Conservation (phyloP, 2,329 filamentous ascomycete species). For the Fusarium sp. region DNA sequence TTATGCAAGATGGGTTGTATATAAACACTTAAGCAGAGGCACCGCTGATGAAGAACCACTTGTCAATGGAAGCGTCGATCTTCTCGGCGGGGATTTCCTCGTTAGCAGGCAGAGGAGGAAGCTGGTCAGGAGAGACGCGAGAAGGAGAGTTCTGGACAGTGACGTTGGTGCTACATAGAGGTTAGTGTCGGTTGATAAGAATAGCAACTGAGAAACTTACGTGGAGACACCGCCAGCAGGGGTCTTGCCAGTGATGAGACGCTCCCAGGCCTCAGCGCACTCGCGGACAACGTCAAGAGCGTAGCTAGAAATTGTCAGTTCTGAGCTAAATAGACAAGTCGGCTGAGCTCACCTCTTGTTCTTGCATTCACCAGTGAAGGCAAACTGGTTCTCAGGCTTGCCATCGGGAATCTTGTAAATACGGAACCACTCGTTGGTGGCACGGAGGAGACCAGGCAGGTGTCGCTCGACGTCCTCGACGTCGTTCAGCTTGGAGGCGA, state of each 20-base stretch:
- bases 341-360: conserved; percentile 83
- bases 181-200: conserved; percentile 48
- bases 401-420: conserved; percentile 99
- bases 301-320: conserved; percentile 68
- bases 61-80: conserved; percentile 97
- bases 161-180: conserved; percentile 78
- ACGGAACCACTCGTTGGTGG: conserved; percentile 99
- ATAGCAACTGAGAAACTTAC: conserved; percentile 67
- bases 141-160: conserved; percentile 79
- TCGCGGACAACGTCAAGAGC: conserved; percentile 95
- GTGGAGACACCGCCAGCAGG: conserved; percentile 81
- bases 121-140: conserved; percentile 76
- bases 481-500: conserved; percentile 96
- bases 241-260: conserved; percentile 91
- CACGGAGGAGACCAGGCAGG: conserved; percentile 94
- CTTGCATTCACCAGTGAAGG: conserved; percentile 99
- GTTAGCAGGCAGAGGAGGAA: conserved; percentile 81
- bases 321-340: neutral
- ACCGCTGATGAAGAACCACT: conserved; percentile 99
- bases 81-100: conserved; percentile 87
- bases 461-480: conserved; percentile 99
- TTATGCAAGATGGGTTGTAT: conserved; percentile 30
- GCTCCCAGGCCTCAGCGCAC: conserved; percentile 97
- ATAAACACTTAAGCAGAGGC: conserved; percentile 77
- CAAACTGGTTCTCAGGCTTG: conserved; percentile 99